Conservation (phyloP, 768 basidiomycete genomes). For the Rhizopogon vesiculosus region DNA sequence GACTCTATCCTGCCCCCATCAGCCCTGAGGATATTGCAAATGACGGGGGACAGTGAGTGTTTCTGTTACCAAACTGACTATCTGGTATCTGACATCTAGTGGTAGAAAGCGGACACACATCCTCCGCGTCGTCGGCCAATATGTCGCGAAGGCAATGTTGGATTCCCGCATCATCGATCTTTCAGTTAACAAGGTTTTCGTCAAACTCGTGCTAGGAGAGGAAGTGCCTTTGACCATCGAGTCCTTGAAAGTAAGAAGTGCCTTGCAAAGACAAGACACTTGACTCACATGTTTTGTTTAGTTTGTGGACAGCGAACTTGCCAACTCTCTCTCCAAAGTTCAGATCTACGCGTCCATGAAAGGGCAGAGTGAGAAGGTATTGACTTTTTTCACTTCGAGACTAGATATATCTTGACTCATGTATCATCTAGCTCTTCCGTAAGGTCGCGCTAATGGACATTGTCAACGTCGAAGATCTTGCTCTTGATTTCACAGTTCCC, state of each 20-base stretch:
- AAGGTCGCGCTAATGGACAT: slow-evolving; percentile 57
- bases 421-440: slow-evolving; percentile 38
- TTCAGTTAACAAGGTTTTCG: slow-evolving; percentile 91
- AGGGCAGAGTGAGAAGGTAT: slow-evolving; percentile 52
- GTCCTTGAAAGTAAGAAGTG: slow-evolving; percentile 65
- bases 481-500: slow-evolving; percentile 94
- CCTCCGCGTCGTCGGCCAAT: slow-evolving; percentile 89
- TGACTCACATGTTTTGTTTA: slow-evolving; percentile 25
- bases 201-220: slow-evolving; percentile 85
- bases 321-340: slow-evolving; percentile 79
- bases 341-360: slow-evolving; percentile 57
- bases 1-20: slow-evolving; percentile 87
- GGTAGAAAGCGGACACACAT: slow-evolving; percentile 79
- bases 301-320: slow-evolving; percentile 83
- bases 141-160: slow-evolving; percentile 94
- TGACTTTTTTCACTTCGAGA: not conserved
- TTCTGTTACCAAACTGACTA: not conserved
- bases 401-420: not conserved
- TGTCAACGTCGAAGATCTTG: slow-evolving; percentile 78
- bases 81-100: slow-evolving; percentile 5
- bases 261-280: not conserved
- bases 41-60: slow-evolving; percentile 70
- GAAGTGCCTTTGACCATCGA: slow-evolving; percentile 79
- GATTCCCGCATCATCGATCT: slow-evolving; percentile 98
- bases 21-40: slow-evolving; percentile 61